Base-by-base conservation (phyloP, 2,329 filamentous ascomycete species). In the Hypocrella siamensis region DNA sequence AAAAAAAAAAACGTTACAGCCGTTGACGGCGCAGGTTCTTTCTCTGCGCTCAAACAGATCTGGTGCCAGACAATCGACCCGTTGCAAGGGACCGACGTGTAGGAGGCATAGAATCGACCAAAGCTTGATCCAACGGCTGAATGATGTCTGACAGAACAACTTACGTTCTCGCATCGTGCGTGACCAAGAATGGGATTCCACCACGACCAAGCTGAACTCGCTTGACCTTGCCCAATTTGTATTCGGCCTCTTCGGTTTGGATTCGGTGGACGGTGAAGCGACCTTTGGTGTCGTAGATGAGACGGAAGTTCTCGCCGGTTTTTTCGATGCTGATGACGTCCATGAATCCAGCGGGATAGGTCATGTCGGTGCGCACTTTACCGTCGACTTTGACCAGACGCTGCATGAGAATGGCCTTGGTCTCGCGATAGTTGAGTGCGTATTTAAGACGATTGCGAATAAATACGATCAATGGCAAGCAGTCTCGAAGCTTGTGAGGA, bases 121-220 rank as follows among this genome's bases (percentile, higher is more conserved):
- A 90, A 93, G 73, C 82, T 90, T 92, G 84, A 83, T 88, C 84
- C 88, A 94, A 94, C 88, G 88, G 79, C 88, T 94, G 88, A 94
- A 86, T 90, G 86, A 94, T 84, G 80, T 81, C 68, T 74, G 69
- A 75, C 68, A 79, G 75, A 80, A 37, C 35, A 32, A 96, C 88
- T 93, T 74, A 98, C 88, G 90, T 98, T 85, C 90, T 81, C 70
- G 90, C 90, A 90, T 98, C 90, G 83, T 98, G 90, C 86, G 90
- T 98, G 83, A 98, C 90, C 85, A 96, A 94, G 86, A 93, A 98
- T 92, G 90, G 90, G 79, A 98, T 93, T 73, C 86, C 90, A 69
- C 90, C 92, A 68, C 85, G 88, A 74, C 90, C 90, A 55, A 98
- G 77, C 75, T 98, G 90, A 43, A 98, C 90, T 57, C 88, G 81